Evolutionary conservation across 2,329 filamentous ascomycete species (phyloP).

Genomic region (Capronia epimyces): DNA sequence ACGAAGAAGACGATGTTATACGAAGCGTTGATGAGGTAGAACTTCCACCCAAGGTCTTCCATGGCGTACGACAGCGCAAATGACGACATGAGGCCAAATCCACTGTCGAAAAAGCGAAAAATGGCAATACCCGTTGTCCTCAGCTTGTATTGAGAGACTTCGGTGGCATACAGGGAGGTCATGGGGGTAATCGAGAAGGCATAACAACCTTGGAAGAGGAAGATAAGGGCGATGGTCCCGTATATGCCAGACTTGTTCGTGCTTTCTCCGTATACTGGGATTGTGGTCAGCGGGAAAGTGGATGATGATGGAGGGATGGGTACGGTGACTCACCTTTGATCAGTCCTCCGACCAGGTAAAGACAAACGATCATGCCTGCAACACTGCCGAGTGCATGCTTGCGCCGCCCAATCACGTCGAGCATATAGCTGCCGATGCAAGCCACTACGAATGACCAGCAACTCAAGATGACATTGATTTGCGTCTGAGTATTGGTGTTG

Average conservation of each 20-base stretch:
- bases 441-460: conserved; percentile 45
- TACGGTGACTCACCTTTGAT: conserved; percentile 35
- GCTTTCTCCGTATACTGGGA: conserved; percentile 31
- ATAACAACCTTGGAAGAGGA: conserved; percentile 50
- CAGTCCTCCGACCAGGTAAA: conserved; percentile 40
- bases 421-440: conserved; percentile 42
- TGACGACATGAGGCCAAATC: too few species aligned
- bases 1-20: conserved; percentile 36
- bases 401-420: conserved; percentile 43
- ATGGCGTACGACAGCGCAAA: conserved; percentile 35
- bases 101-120: too few species aligned
- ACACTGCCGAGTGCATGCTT: too few species aligned
- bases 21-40: conserved; percentile 45
- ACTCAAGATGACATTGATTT: conserved; percentile 50
- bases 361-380: conserved; percentile 29
- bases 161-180: too few species aligned
- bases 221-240: conserved; percentile 46
- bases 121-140: too few species aligned
- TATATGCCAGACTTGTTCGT: conserved; percentile 34
- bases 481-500: conserved; percentile 40
- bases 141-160: too few species aligned
- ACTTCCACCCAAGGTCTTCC: conserved; percentile 42
- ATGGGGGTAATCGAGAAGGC: too few species aligned
- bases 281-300: conserved; percentile 18
- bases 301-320: neutral